Evolutionary conservation across 106 monocot genomes (phyloP), one percentile per base, ranked within the genome.

Genomic region (Dioscorea zingiberensis): DNA sequence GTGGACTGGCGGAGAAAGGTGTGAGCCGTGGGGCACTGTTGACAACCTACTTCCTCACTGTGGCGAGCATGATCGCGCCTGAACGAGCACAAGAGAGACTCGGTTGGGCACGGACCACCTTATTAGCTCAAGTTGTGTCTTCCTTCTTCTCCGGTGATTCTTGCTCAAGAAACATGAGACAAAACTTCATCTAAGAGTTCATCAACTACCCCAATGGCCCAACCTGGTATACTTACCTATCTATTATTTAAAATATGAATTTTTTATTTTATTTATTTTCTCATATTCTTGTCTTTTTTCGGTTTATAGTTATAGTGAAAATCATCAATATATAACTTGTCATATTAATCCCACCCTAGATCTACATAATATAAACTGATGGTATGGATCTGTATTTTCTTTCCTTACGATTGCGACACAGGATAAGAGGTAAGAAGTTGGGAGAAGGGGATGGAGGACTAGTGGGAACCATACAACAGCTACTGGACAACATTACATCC

Each of bases 21-120:
- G 76, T 84, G 77, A 70, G 54, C 18, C 26, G 17, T 62, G 63
- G 72, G 64, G 54, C 54, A 29, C 17, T 83, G 29, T 21, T 83
- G 63, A 73, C 45, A 48, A 67, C 85, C 22, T 91, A 81, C 58
- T 95, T 91, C 62, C 27, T 95, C 22, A 91, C 87, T 13, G 53
- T 71, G 7, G 60, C 74, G 29, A 74, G 58, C 27, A 62, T 80
- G 24, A 83, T 83, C 44, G 83, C 83, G 56, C 80, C 87, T 3
- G 80, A 83, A 25, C 63, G 74, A 6, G 76, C 80, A 2, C 25
- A 47, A 5, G 77, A 83, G 71, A 66, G 87, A 8, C 64, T 87
- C 11, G 77, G 74, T 11, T 87, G 83, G 87, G 69, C 87, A 2
- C 62, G 71, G 53, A 80, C 80, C 0, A 38, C 64, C 23, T 56